Evolutionary conservation across 2,329 filamentous ascomycete species (phyloP).

Genomic region (Aspergillus vadensis): DNA sequence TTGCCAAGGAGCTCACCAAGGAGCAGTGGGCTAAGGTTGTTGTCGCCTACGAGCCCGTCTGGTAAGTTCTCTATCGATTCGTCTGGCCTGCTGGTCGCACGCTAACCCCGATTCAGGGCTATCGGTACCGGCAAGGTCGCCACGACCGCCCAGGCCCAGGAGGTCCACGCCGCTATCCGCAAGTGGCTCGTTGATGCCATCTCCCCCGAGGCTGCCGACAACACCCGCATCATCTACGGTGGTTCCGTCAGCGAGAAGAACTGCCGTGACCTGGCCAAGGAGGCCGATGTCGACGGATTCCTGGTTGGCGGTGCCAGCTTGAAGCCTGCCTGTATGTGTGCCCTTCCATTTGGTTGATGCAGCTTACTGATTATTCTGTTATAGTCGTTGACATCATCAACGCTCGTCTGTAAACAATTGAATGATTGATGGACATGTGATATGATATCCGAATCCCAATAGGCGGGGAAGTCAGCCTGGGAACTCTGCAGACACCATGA

Average conservation of each 20-base stretch:
- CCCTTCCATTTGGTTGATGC: slow-evolving; percentile 3
- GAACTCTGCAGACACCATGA: neutral
- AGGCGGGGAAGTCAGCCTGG: neutral
- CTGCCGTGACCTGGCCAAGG: slow-evolving; percentile 86
- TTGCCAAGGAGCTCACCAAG: slow-evolving; percentile 65
- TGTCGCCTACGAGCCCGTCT: slow-evolving; percentile 98
- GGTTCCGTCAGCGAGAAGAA: slow-evolving; percentile 98
- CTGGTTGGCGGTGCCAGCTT: slow-evolving; percentile 93
- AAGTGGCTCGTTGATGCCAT: slow-evolving; percentile 76
- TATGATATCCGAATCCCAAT: slow-evolving; percentile 6
- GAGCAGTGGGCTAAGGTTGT: slow-evolving; percentile 92
- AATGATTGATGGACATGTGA: slow-evolving; percentile 12
- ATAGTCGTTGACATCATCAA: slow-evolving; percentile 70
- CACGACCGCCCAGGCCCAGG: slow-evolving; percentile 85
- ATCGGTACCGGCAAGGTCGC: slow-evolving; percentile 93
- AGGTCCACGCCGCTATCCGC: slow-evolving; percentile 90
- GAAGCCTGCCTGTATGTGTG: slow-evolving; percentile 83
- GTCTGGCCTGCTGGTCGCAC: neutral
- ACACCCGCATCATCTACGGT: slow-evolving; percentile 93
- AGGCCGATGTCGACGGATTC: slow-evolving; percentile 97
- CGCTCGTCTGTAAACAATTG: slow-evolving; percentile 50
- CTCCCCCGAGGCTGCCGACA: slow-evolving; percentile 76
- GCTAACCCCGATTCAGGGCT: slow-evolving; percentile 48
- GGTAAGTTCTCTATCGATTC: slow-evolving; percentile 60
- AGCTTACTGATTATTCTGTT: too few relatives aligned